These are phyloP conservation scores for Russula sp. DNA, from an alignment of 768 basidiomycete species.

Conservation along the genomic window DNA sequence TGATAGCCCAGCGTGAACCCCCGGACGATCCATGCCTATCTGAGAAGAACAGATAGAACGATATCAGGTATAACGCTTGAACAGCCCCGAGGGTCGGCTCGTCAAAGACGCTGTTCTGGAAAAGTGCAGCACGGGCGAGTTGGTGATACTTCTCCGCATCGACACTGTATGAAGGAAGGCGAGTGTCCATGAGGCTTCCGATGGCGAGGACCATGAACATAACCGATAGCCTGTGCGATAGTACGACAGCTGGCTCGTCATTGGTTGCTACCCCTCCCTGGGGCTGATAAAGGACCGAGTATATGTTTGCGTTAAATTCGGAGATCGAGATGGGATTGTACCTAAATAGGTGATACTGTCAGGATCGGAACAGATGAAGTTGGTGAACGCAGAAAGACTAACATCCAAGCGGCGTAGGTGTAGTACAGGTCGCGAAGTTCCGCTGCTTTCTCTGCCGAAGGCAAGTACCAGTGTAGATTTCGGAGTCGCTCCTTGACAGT, in stretches of 20 bases:
- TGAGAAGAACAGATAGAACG: conserved; percentile 40
- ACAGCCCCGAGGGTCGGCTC: conserved; percentile 58
- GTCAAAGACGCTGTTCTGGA: conserved; percentile 57
- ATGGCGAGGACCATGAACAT: conserved; percentile 59
- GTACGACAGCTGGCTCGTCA: conserved; percentile 35
- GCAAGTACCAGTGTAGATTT: conserved; percentile 65
- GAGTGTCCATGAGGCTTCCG: conserved; percentile 56
- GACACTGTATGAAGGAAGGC: conserved; percentile 43
- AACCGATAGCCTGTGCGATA: conserved; percentile 51
- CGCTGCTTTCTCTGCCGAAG: conserved; percentile 52
- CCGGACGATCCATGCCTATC: conserved; percentile 36
- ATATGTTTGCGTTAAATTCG: conserved; percentile 49
- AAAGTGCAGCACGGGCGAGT: conserved; percentile 51
- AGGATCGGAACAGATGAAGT: conserved; percentile 39
- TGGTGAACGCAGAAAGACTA: conserved; percentile 38
- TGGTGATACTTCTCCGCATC: conserved; percentile 59
- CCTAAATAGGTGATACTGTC: conserved; percentile 35
- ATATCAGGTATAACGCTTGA: conserved; percentile 59
- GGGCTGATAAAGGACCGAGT: conserved; percentile 46
- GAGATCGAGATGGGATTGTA: conserved; percentile 55
- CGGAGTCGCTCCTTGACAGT: conserved; percentile 43
- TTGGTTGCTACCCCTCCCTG: conserved; percentile 40
- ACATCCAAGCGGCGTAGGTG: conserved; percentile 70
- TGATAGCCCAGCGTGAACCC: conserved; percentile 57
- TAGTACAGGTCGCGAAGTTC: conserved; percentile 53